phyloP scores from a whole-genome alignment of 176 grass and related monocot species.

The Phyllostachys edulis region DNA sequence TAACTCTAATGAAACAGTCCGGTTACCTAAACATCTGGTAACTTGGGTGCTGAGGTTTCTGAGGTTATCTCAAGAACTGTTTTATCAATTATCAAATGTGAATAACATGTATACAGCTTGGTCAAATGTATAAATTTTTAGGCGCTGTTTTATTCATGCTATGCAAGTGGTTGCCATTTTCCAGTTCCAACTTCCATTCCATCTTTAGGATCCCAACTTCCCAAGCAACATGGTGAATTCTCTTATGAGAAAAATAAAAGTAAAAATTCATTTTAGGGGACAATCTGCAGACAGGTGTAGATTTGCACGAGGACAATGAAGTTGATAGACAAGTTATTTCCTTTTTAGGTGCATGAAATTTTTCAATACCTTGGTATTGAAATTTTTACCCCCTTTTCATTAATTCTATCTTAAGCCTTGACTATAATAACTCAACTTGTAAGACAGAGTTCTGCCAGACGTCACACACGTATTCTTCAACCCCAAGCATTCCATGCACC shows the following conservation, averaged over 20 bases:
- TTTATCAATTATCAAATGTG: not conserved
- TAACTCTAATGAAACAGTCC: not conserved
- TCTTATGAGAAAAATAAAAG: not conserved
- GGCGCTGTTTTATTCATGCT: not conserved
- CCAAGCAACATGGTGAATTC: not conserved
- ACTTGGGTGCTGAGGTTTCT: not conserved
- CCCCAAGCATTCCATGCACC: slow-evolving; percentile 37
- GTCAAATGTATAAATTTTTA: not conserved
- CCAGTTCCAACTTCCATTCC: not conserved
- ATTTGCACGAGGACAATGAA: not conserved
- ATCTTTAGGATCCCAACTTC: not conserved
- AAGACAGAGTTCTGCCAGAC: slow-evolving; percentile 22
- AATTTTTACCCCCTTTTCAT: slow-evolving; percentile 4
- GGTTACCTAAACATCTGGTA: not conserved
- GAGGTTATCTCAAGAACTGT: slow-evolving; percentile 13
- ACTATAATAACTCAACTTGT: slow-evolving; percentile 11
- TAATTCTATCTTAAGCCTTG: not conserved
- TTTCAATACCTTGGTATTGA: not conserved
- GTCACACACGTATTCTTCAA: not conserved
- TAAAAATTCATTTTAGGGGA: not conserved
- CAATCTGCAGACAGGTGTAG: not conserved
- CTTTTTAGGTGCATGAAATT: not conserved
- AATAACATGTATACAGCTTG: not conserved
- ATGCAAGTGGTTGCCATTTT: slow-evolving; percentile 2
- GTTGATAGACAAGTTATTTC: not conserved